A percentile compares a stretch with the other conserved stretches of the same genome.
Evolutionary conservation across 1,284 basidiomycete genomes (phyloP).

Genomic region (Leccinum angustisporum): DNA sequence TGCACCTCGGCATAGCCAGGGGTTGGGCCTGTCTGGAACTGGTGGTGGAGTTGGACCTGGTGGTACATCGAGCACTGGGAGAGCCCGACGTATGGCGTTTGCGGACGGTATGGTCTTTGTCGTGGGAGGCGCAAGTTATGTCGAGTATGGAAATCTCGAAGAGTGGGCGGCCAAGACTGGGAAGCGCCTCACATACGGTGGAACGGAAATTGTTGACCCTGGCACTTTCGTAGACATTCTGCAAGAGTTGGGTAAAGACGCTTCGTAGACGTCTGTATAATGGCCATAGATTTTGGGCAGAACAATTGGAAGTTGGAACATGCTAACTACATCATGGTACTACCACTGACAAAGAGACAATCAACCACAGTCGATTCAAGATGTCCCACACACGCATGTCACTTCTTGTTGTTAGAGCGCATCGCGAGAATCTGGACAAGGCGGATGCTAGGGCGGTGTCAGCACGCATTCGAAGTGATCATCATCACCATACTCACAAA

Average conservation of each 20-base stretch:
- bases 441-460: conserved; percentile 54
- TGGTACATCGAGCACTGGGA: conserved; percentile 43
- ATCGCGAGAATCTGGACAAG: conserved; percentile 81
- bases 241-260: conserved; percentile 56
- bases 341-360: conserved; percentile 1
- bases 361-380: neutral
- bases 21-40: conserved; percentile 49
- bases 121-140: conserved; percentile 95
- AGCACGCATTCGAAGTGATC: neutral
- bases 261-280: conserved; percentile 14
- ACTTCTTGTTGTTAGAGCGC: conserved; percentile 55
- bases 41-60: conserved; percentile 42
- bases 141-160: conserved; percentile 95
- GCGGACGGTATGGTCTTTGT: conserved; percentile 91
- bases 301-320: neutral
- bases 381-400: conserved; percentile 3
- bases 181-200: conserved; percentile 90
- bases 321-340: conserved; percentile 2
- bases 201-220: conserved; percentile 93
- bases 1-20: conserved; percentile 60
- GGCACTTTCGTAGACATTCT: conserved; percentile 77
- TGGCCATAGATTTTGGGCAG: conserved; percentile 1
- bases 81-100: conserved; percentile 77
- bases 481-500: conserved; percentile 50
- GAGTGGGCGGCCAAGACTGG: conserved; percentile 85